Conservation (phyloP, 2,329 filamentous ascomycete species). For the Fusarium xylarioides region DNA sequence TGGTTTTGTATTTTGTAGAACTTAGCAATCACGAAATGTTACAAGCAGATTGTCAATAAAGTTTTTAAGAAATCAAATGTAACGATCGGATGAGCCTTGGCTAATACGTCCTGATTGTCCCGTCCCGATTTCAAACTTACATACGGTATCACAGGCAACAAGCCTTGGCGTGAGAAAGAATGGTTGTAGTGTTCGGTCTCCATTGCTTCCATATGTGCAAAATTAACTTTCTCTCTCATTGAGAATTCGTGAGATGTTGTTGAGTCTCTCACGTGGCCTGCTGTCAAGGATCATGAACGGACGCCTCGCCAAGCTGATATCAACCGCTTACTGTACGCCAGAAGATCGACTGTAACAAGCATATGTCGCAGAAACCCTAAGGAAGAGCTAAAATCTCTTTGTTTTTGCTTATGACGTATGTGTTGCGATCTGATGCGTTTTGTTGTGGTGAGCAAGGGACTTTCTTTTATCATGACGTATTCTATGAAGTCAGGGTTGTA, state of each 20-base stretch:
- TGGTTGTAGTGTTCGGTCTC: not conserved
- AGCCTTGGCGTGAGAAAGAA: not conserved
- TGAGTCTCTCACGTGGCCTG: not conserved
- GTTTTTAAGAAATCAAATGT: not conserved
- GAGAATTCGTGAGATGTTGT: not conserved
- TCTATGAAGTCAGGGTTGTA: constrained; percentile 43
- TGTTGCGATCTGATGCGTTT: constrained; percentile 17
- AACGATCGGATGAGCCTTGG: not conserved
- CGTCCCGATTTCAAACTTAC: not conserved
- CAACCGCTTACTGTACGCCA: not conserved
- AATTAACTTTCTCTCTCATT: too few relatives aligned
- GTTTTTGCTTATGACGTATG: constrained; percentile 33
- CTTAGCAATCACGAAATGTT: not conserved
- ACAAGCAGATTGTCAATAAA: not conserved
- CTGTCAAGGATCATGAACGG: not conserved
- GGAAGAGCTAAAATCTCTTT: constrained; percentile 14
- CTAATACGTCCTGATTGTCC: not conserved
- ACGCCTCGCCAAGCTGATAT: not conserved
- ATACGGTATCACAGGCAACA: not conserved
- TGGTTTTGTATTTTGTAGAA: not conserved
- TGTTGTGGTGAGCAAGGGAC: constrained; percentile 19
- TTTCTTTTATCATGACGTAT: constrained; percentile 41
- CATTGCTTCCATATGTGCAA: not conserved
- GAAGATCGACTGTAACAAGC: constrained; percentile 11
- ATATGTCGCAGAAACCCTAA: constrained; percentile 10